Base-by-base conservation (phyloP, 306 rosid species). In the Vicia villosa region DNA sequence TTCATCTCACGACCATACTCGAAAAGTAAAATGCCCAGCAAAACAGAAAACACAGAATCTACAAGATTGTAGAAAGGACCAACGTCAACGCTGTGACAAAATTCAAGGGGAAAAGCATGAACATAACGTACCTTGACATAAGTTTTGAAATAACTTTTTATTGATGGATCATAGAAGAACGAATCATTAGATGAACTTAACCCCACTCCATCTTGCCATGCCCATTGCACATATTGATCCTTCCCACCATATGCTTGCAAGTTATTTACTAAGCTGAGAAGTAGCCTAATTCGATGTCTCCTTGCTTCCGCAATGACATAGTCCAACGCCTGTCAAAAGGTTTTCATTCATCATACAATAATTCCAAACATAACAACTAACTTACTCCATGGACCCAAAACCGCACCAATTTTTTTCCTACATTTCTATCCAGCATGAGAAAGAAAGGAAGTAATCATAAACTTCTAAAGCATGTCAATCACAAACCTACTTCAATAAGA, bases 171-270 rank as follows among this genome's bases (percentile, higher is more conserved):
- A 54, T 76, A 95, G 81, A 95, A 95, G 90, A 95, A 95, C 64
- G 99, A 95, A 82, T 91, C 99, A 61, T 95, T 95, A 43, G 97
- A 95, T 1, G 97, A 81, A 55, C 96, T 89, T 85, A 95, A 82
- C 26, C 96, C 95, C 46, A 91, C 76, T 60, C 99, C 99, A 68
- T 94, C 99, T 72, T 91, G 87, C 99, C 99, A 94, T 59, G 97
- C 99, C 99, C 99, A 95, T 75, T 89, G 77, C 26, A 91, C 97
- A 74, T 95, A 91, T 68, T 87, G 99, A 82, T 92, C 87, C 84
- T 95, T 95, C 78, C 99, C 99, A 71, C 99, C 99, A 74, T 91
- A 95, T 20, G 97, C 95, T 3, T 86, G 91, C 92, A 95, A 87
- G 78, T 95, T 95, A 77, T 95, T 87, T 22, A 95, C 99, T 67